Evolutionary conservation across 768 basidiomycete genomes (phyloP), one percentile per base, ranked within the genome.

Genomic region (Russula foetens): DNA sequence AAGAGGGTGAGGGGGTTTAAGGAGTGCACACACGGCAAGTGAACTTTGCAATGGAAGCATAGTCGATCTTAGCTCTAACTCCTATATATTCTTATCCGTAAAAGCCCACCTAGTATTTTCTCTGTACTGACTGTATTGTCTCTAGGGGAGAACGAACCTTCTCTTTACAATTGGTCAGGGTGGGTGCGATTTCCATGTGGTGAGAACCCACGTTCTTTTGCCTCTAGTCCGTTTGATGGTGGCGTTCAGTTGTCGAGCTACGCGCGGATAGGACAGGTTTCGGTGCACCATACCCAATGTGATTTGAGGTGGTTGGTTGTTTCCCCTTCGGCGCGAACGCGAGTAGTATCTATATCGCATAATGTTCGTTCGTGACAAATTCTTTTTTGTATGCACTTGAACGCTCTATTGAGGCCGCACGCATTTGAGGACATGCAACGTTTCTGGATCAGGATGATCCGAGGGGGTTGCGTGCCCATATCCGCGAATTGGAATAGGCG

Each of bases 201-300:
- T 44, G 23, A 21, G 14, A 8, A 53, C 29, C 7, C 11, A 55
- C 23, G 47, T 56, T 54, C 53, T 45, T 48, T 11, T 38, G 26
- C 26, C 4, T n/a, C n/a, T 19, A 19, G 35, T 31, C 7, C 51
- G n/a, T 33, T 51, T 56, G 53, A 60, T 61, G 35, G 60, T 61
- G 60, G 60, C 60, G 60, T 35, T 35, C 35, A 35, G 35, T 35
- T 29, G 11, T 51, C 33, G 21, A 50, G 54, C 49, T 26, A 33
- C 14, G 14, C 4, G 24, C 43, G 44, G 54, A 56, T 56, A 44
- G 24, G 26, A 43, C 35, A 39, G 24, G 24, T 14, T n/a, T n/a
- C 28, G 19, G 1, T 47, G 52, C 7, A n/a, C 17, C 43, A 45
- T 52, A 19, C 39, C 9, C 38, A 47, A 39, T 49, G 53, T 33